These are phyloP conservation scores for Chloris gayana DNA, from an alignment of 176 grass and related monocot genomes.

Conservation along the genomic window DNA sequence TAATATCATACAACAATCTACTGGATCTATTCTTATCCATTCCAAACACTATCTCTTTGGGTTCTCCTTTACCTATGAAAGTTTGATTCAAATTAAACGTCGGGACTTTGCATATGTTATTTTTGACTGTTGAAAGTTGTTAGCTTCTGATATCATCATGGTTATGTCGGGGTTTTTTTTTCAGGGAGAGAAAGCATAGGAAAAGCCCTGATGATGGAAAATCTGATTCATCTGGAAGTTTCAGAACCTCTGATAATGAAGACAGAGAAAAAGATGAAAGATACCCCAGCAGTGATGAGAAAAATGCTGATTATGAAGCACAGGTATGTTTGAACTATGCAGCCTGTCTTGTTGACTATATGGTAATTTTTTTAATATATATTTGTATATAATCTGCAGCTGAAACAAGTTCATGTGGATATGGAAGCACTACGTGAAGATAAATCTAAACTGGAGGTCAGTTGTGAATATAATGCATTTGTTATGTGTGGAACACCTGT, in stretches of 20 bases:
- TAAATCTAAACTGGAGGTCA: slow-evolving; percentile 74
- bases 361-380: slow-evolving; percentile 14
- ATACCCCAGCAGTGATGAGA: slow-evolving; percentile 53
- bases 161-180: background rate
- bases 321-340: slow-evolving; percentile 59
- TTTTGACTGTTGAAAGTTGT: slow-evolving; percentile 15
- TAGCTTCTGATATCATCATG: slow-evolving; percentile 27
- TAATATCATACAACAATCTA: background rate
- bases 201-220: slow-evolving; percentile 59
- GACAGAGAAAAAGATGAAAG: slow-evolving; percentile 54
- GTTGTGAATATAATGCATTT: slow-evolving; percentile 18
- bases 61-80: background rate
- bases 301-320: slow-evolving; percentile 51
- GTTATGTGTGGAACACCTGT: background rate
- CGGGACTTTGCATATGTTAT: background rate
- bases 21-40: background rate
- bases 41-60: background rate
- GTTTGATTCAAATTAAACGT: slow-evolving; percentile 19
- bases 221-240: slow-evolving; percentile 62
- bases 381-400: slow-evolving; percentile 39
- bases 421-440: slow-evolving; percentile 68
- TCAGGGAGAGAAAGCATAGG: slow-evolving; percentile 63
- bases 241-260: slow-evolving; percentile 55
- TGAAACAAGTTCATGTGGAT: slow-evolving; percentile 67
- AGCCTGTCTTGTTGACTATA: slow-evolving; percentile 22